Percentiles rank a stretch among this genome's conserved stretches.
Conservation (phyloP, 768 basidiomycete species). For the Scleroderma bovista region DNA sequence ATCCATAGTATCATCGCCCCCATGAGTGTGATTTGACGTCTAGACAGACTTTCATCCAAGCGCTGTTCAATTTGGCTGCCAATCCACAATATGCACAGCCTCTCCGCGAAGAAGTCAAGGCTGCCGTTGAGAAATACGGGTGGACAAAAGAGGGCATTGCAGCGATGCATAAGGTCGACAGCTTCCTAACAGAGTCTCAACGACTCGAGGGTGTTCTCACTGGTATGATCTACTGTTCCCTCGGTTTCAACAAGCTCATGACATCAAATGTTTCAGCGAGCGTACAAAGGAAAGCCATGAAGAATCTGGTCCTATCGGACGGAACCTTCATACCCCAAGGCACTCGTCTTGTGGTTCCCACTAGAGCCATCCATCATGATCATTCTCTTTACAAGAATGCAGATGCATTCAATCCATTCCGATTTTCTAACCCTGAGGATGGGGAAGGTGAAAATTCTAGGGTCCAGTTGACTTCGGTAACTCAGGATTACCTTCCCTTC, state of each 20-base stretch:
- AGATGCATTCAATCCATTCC: slow-evolving; percentile 40
- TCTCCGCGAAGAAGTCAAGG: slow-evolving; percentile 36
- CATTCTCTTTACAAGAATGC: slow-evolving; percentile 27
- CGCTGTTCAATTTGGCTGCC: slow-evolving; percentile 32
- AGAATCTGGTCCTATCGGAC: slow-evolving; percentile 32
- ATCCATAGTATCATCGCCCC: neutral
- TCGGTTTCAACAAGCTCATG: too few relatives aligned
- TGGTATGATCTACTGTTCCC: slow-evolving; percentile 7
- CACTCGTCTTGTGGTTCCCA: slow-evolving; percentile 18
- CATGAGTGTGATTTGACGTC: neutral
- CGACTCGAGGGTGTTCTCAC: slow-evolving; percentile 25
- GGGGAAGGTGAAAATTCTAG: slow-evolving; percentile 26
- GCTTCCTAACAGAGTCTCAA: slow-evolving; percentile 35
- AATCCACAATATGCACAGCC: slow-evolving; percentile 29
- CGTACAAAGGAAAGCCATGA: slow-evolving; percentile 28
- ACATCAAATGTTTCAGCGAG: slow-evolving; percentile 13
- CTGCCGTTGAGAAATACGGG: slow-evolving; percentile 20
- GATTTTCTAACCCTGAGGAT: slow-evolving; percentile 38
- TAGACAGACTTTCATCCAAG: slow-evolving; percentile 28
- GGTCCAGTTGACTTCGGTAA: slow-evolving; percentile 32
- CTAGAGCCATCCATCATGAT: slow-evolving; percentile 16
- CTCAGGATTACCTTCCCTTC: slow-evolving; percentile 31
- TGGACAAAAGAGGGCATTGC: slow-evolving; percentile 23
- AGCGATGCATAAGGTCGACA: slow-evolving; percentile 35
- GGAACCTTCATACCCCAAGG: slow-evolving; percentile 34